Evolutionary conservation across 2,329 filamentous ascomycete species (phyloP).

Genomic region (Hypoxylon sp.): DNA sequence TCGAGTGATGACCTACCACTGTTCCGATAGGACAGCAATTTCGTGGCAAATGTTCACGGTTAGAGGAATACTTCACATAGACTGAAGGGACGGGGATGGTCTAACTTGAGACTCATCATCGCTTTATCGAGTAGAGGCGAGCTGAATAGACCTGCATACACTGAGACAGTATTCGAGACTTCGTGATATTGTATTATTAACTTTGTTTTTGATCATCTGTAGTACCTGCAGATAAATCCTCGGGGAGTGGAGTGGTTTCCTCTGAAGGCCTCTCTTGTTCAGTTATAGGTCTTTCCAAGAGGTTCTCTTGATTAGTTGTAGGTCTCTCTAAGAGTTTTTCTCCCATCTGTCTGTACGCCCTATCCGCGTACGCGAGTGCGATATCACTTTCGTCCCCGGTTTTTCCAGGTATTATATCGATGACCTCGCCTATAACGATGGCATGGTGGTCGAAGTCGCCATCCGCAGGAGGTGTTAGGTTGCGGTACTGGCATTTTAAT

Average conservation of each 20-base stretch:
- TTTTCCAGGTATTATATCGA: constrained; percentile 36
- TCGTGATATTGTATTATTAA: constrained; percentile 10
- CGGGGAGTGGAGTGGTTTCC: not conserved
- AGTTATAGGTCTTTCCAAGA: constrained; percentile 28
- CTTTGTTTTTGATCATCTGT: constrained; percentile 2
- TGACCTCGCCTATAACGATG: constrained; percentile 43
- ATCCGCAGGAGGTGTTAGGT: constrained; percentile 19
- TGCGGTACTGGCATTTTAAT: constrained; percentile 38
- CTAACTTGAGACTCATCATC: not conserved
- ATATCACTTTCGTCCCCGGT: constrained; percentile 10
- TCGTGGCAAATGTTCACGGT: not conserved
- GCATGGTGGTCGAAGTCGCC: constrained; percentile 32
- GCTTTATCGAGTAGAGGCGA: constrained; percentile 5
- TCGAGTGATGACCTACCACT: not conserved
- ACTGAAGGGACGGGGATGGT: not conserved
- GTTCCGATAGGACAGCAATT: not conserved
- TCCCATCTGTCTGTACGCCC: constrained; percentile 40
- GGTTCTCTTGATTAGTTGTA: too few relatives aligned
- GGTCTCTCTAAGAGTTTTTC: constrained; percentile 37
- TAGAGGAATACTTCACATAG: not conserved
- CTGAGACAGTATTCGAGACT: not conserved
- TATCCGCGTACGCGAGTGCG: constrained; percentile 41
- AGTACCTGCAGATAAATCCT: not conserved
- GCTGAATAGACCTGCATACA: constrained; percentile 1
- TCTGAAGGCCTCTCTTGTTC: constrained; percentile 2